Evolutionary conservation across 768 basidiomycete genomes (phyloP), one percentile per base, ranked within the genome.

Genomic region (Megacollybia marginata): DNA sequence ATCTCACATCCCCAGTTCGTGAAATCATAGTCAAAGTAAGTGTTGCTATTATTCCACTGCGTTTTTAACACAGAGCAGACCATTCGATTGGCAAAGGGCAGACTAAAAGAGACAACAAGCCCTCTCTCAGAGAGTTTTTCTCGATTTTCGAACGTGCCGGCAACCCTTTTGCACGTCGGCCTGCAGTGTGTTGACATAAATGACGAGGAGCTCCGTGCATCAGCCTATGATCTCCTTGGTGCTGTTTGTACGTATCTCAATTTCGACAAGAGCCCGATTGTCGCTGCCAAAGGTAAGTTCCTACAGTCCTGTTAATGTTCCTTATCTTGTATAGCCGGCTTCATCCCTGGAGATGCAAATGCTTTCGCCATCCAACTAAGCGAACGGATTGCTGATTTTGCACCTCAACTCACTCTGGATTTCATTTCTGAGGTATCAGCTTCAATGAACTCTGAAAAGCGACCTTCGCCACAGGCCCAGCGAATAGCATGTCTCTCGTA

Each of bases 351-450:
- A 3, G 80, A 83, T 53, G 71, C 80, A 11, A 71, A 70, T 44
- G 69, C 80, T 1, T 87, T 88, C 53, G 77, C 85, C 19, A 65
- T 73, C 9, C 71, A 73, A 46, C 64, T 92, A 40, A 92, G 89
- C 63, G 86, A 86, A 52, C 78, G 76, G 40, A 66, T 92, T 13
- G 80, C 90, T 2, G 71, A 70, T 2, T 83, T 83, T 57, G 80
- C 79, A n/a, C 91, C 92, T 10, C 79, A 88, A 33, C 69, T 95
- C 32, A 93, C 92, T 0, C 69, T 95, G 15, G 92, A 95, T 64
- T 90, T 95, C 65, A 70, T 94, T 48, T 79, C 83, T n/a, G 92
- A 93, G 64, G 88, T 93, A 28, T 79, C 79, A 32, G 76, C 75
- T 0, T 78, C 82, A 2, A 80, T 88, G 72, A 67, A 71, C n/a